These are phyloP conservation scores for Penicillium turbatum DNA, from an alignment of 495 filamentous ascomycete genomes.

Conservation along the genomic window DNA sequence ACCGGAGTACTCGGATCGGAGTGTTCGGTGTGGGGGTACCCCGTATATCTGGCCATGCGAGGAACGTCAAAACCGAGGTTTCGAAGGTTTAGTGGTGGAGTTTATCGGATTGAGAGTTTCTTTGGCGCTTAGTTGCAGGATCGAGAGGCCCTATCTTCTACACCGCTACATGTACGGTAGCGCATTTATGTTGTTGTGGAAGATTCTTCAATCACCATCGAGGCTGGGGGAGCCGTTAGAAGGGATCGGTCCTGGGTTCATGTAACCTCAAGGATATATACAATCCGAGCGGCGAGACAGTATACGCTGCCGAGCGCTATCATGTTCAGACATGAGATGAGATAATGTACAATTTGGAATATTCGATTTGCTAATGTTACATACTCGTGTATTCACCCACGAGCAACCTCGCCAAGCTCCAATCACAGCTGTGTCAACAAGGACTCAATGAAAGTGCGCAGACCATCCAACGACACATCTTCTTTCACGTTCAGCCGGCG, in stretches of 20 bases:
- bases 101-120: background rate
- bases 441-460: slow-evolving; percentile 35
- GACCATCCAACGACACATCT: slow-evolving; percentile 41
- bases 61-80: too few species aligned
- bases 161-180: too few species aligned
- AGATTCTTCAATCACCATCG: too few species aligned
- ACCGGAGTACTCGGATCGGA: slow-evolving; percentile 10
- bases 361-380: slow-evolving; percentile 3
- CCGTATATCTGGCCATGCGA: background rate
- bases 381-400: background rate
- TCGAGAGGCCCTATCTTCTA: too few species aligned
- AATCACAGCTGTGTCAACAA: slow-evolving; percentile 42
- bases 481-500: slow-evolving; percentile 51
- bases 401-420: background rate
- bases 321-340: background rate
- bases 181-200: too few species aligned
- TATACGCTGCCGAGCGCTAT: too few species aligned
- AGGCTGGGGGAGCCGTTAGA: too few species aligned
- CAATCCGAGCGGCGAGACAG: too few species aligned
- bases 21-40: slow-evolving; percentile 2
- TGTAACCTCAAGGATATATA: too few species aligned
- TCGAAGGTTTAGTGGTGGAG: background rate
- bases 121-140: too few species aligned
- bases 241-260: too few species aligned
- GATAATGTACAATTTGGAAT: slow-evolving; percentile 6